phyloP scores from a whole-genome alignment of 129 eudicot genomes.

The Silybum marianum region DNA sequence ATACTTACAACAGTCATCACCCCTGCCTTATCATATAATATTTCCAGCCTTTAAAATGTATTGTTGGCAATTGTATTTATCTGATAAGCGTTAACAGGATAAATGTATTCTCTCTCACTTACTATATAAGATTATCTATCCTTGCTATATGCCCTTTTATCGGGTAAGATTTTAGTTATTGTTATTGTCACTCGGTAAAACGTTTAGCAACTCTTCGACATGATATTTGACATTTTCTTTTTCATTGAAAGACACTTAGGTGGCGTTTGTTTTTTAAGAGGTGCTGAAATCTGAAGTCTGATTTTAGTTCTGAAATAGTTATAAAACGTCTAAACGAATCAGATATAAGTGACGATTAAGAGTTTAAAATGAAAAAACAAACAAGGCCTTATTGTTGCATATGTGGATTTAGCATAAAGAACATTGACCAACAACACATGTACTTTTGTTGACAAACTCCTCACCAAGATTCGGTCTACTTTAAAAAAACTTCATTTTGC shows the following conservation, averaged over 20 bases:
- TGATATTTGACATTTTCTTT: background rate
- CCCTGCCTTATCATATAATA: background rate
- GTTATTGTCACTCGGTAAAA: background rate
- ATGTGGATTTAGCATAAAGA: background rate
- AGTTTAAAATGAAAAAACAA: too few relatives aligned
- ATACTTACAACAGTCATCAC: background rate
- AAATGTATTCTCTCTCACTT: too few relatives aligned
- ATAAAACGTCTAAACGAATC: too few relatives aligned
- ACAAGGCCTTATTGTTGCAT: background rate
- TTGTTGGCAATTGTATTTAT: background rate
- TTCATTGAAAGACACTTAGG: too few relatives aligned
- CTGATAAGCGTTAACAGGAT: too few relatives aligned
- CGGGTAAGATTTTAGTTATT: background rate
- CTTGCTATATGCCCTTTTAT: background rate
- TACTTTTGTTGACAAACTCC: background rate
- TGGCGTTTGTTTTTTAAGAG: too few relatives aligned
- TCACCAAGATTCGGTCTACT: background rate
- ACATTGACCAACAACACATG: background rate
- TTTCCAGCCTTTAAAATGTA: background rate
- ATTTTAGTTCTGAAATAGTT: too few relatives aligned
- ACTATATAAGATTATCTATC: background rate
- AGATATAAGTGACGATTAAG: too few relatives aligned
- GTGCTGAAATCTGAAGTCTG: too few relatives aligned
- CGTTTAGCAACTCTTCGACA: background rate
- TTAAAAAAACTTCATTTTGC: background rate